Percentiles rank a stretch among this genome's conserved stretches.
Conservation (phyloP, 495 filamentous ascomycete genomes). For the Massariosphaeria phaeospora region DNA sequence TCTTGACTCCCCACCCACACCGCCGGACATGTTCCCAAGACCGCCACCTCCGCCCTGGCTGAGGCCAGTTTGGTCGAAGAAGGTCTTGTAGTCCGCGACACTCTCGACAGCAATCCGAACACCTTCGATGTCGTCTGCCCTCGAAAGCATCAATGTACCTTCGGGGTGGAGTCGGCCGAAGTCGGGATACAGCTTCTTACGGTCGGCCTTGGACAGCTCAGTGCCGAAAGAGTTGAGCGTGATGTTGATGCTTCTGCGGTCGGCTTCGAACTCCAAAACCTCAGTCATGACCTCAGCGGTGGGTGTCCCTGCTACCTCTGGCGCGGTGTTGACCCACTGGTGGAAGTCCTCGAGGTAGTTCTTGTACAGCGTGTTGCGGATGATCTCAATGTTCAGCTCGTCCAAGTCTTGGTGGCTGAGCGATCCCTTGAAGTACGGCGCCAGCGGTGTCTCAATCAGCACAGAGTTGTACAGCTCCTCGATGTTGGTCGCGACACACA, state of each 20-base stretch:
- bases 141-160: conserved; percentile 89
- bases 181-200: conserved; percentile 91
- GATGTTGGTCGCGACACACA: conserved; percentile 96
- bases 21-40: conserved; percentile 78
- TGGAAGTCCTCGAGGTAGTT: conserved; percentile 99
- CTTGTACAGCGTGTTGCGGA: conserved; percentile 98
- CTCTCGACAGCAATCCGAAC: conserved; percentile 90
- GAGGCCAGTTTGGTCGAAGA: conserved; percentile 89
- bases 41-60: conserved; percentile 63
- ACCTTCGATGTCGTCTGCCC: conserved; percentile 90
- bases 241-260: conserved; percentile 96
- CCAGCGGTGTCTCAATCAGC: conserved; percentile 90
- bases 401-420: conserved; percentile 93
- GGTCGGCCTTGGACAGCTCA: conserved; percentile 86
- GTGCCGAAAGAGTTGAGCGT: conserved; percentile 98
- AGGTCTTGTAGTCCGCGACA: conserved; percentile 82
- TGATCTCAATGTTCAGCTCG: conserved; percentile 98
- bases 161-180: conserved; percentile 91
- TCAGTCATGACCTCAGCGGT: conserved; percentile 92
- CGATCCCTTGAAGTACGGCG: conserved; percentile 93
- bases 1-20: conserved; percentile 64
- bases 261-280: conserved; percentile 93
- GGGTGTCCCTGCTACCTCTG: conserved; percentile 79
- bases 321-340: conserved; percentile 77
- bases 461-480: conserved; percentile 98